Conservation (phyloP, 495 filamentous ascomycete species). For the Lichina pygmaea region DNA sequence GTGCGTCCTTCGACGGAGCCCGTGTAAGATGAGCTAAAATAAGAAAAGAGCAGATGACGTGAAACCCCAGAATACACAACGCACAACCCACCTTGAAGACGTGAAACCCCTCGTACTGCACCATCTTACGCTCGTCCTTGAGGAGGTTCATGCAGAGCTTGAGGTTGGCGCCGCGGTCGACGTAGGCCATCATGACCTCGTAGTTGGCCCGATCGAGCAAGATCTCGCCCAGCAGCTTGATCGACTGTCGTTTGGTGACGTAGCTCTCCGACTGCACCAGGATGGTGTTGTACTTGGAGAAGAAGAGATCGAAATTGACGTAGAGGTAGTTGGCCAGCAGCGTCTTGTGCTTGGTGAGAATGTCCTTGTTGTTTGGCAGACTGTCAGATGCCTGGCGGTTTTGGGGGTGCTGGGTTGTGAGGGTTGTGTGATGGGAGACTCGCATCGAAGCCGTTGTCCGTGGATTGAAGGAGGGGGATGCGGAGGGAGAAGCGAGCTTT, state of each 20-base stretch:
- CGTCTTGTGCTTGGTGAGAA: conserved; percentile 79
- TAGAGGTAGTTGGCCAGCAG: conserved; percentile 64
- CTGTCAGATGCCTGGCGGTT: neutral
- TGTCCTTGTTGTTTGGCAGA: conserved; percentile 27
- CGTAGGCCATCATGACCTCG: conserved; percentile 91
- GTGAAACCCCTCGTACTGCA: conserved; percentile 97
- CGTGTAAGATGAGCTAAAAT: neutral
- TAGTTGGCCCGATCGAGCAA: conserved; percentile 88
- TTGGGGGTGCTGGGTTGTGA: neutral
- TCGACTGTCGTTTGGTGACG: conserved; percentile 93
- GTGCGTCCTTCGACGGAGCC: too few relatives aligned
- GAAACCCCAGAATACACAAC: neutral
- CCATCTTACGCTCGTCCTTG: conserved; percentile 87
- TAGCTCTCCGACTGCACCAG: conserved; percentile 82
- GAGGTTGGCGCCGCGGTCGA: conserved; percentile 79
- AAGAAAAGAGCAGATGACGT: too few relatives aligned
- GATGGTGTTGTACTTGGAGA: conserved; percentile 64
- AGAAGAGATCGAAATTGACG: conserved; percentile 78
- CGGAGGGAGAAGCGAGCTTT: neutral
- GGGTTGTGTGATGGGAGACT: neutral
- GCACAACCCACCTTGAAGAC: conserved; percentile 58
- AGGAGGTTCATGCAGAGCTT: conserved; percentile 96
- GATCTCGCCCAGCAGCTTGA: conserved; percentile 89
- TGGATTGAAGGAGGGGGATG: neutral
- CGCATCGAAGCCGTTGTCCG: neutral